Evolutionary conservation across 2,329 filamentous ascomycete genomes (phyloP), one percentile per base, ranked within the genome.

Genomic region (Pseudocercospora fijiensis): DNA sequence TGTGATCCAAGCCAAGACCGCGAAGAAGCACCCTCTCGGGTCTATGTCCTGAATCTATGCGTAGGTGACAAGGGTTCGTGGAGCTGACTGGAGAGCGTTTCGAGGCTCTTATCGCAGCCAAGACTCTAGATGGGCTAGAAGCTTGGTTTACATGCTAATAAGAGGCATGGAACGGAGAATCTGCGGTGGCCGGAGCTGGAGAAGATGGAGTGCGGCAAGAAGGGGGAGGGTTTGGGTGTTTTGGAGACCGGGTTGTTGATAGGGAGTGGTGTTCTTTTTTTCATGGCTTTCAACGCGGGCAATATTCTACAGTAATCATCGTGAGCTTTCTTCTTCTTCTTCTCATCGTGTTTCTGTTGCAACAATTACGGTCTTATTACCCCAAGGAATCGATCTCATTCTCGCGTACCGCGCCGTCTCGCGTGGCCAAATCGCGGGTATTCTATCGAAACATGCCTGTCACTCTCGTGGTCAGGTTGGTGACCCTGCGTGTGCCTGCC

Each of bases 31-130:
- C 20, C 9, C 49, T 22, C 49, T 53, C 57, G 57, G 41, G 13
- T 20, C 57, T 51, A 49, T 24, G 28, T 53, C 49, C 49, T 53
- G 49, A 53, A 53, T 28, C 11, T 13, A 53, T 53, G 49, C 26
- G 16, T 27, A 16, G 4, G 10, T 1, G 7, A 18, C 49, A 53
- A 53, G 49, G 49, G 49, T 53, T n/a, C 2, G 16, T n/a, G 6
- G 57, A 28, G 52, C 53, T 63, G 63, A 58, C 58, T 67, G 59
- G 65, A 59, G 62, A 60, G 59, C 51, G 41, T 52, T 55, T 57
- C 30, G 52, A 49, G 16, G 16, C 58, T 56, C 62, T 66, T 66
- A 66, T 66, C 64, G 41, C 52, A n/a, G 64, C 64, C 64, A 66
- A 66, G 64, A 55, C 53, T 60, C 55, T 58, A 59, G 41, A 33